Evolutionary conservation across 2,329 filamentous ascomycete species (phyloP), one percentile per base, ranked within the genome.

Genomic region (Fusarium annulatum): DNA sequence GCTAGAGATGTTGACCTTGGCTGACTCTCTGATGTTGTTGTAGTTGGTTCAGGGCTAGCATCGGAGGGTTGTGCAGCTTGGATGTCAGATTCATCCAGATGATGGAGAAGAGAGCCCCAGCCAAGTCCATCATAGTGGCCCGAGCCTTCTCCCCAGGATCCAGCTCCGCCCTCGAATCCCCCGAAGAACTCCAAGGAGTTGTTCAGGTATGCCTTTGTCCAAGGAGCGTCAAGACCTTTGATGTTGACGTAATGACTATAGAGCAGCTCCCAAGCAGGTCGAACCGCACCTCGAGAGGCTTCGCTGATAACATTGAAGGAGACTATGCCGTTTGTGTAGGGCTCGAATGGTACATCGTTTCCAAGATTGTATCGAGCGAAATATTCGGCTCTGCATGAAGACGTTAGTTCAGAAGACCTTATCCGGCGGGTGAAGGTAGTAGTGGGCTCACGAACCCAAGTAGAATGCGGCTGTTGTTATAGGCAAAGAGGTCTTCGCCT

Each of bases 401-500:
- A 7, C 7, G 21, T 67, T 34, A 51, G 52, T 12, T 34, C 14
- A 21, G 4, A 19, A 15, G 15, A 2, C 21, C 19, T 10, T 15
- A 18, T 18, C 16, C 8, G 15, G 36, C 10, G 0, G 2, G 2
- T 15, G 15, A 2, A 19, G 3, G 6, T 14, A 12, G 4, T 0
- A 41, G 42, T 30, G 7, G 18, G 10, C 2, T 33, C 9, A 64
- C 65, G n/a, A 62, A 73, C 73, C 73, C 73, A 2, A 71, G 62
- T 4, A 75, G 72, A 6, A 75, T 75, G 2, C 69, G 72, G 15
- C 66, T 75, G 15, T 75, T 45, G 18, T 71, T 67, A 10, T 71
- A 75, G 4, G 63, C 43, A 64, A 73, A 74, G 3, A 74, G 23
- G 6, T 71, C 72, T 6, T 65, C 67, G 2, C 51, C 72, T 16